Evolutionary conservation across 805 yeast genomes (phyloP).

Genomic region (Saturnispora saitoi): DNA sequence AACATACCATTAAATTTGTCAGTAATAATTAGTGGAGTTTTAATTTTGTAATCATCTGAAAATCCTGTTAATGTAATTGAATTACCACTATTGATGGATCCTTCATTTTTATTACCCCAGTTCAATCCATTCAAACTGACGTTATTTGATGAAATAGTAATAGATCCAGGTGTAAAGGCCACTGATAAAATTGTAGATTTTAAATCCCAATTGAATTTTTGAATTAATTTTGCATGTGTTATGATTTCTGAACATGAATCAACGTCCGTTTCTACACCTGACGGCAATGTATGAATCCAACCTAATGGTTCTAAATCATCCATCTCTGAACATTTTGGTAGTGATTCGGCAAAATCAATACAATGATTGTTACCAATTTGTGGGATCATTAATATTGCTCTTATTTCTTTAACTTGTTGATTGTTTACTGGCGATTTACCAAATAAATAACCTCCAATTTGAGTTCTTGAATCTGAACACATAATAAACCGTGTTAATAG

Average conservation of each 20-base stretch:
- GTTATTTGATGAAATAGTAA: constrained; percentile 60
- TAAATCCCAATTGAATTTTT: constrained; percentile 32
- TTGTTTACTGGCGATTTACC: constrained; percentile 76
- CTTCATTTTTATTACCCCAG: constrained; percentile 65
- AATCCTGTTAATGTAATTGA: constrained; percentile 68
- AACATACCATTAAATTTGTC: constrained; percentile 74
- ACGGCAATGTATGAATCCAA: constrained; percentile 86
- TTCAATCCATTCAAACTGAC: constrained; percentile 55
- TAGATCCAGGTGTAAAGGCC: constrained; percentile 75
- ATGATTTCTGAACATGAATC: constrained; percentile 68
- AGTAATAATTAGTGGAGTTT: constrained; percentile 64
- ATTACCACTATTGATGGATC: constrained; percentile 38
- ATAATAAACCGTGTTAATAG: constrained; percentile 67
- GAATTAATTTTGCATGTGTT: constrained; percentile 40
- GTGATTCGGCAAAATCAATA: constrained; percentile 48
- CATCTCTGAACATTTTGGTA: constrained; percentile 35
- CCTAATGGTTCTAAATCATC: constrained; percentile 75
- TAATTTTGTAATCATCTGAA: constrained; percentile 46
- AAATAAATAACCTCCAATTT: constrained; percentile 72
- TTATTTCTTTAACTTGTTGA: constrained; percentile 66
- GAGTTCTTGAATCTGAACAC: constrained; percentile 72
- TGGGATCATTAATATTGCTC: constrained; percentile 70
- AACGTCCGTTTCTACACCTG: constrained; percentile 41
- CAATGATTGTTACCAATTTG: constrained; percentile 70
- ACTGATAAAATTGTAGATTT: constrained; percentile 53